Base-by-base conservation (phyloP, 2,329 filamentous ascomycete genomes). In the Phaeomoniella chlamydospora region DNA sequence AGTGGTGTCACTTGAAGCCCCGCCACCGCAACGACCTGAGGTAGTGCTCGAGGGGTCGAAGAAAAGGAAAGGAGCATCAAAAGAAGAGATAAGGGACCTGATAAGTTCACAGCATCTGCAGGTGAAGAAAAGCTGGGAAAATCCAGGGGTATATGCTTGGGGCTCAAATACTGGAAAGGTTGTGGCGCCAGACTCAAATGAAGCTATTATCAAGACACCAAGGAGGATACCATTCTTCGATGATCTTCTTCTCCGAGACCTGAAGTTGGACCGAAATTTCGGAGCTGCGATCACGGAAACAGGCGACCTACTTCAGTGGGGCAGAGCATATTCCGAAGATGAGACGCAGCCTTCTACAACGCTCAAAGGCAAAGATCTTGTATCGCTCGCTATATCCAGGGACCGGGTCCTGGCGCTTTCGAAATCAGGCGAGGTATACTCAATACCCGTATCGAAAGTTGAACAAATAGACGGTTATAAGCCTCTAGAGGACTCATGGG, bases 261-360 rank as follows among this genome's bases (percentile, higher is more conserved):
- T 96, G 43, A 94, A 93, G 61, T 61, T 96, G 34, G 83, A 86
- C 40, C 70, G 74, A 37, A 73, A 74, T 29, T 87, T 92, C 52
- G 90, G 84, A 5, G 88, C 77, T 3, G 90, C 90, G 6, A 78
- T 96, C 29, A 80, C 78, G 3, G 87, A 94, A 53, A 77, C 79
- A 42, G 90, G 90, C 3, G 81, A 96, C 53, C 57, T 98, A 31
- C 66, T 94, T 10, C 87, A 96, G 60, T 98, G 90, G 90, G 90
- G 90, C 2, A 68, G 68, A 3, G 83, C 69, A 3, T 94, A 80
- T 53, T 80, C 79, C 4, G 67, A 71, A 37, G 67, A 73, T 3
- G 64, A 73, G 18, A 70, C 65, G 6, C 61, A 66, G 18, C 90
- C 88, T 0, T 68, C 67, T 1, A 63, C 68, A 34, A 94, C 88